phyloP scores from a whole-genome alignment of 805 yeast species.

The Ogataea naganishii region DNA sequence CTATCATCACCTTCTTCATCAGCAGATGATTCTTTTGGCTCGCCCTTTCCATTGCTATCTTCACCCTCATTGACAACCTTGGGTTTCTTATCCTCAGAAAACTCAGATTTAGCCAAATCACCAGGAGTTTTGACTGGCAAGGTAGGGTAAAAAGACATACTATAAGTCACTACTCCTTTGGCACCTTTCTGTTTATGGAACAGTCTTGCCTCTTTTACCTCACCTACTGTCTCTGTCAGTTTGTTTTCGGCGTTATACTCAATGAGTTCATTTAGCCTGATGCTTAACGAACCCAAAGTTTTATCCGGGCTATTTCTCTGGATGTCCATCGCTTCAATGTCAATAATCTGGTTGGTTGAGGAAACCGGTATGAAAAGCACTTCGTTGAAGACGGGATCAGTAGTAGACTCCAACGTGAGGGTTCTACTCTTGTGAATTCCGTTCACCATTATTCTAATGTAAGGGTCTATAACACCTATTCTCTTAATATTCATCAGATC shows the following conservation, averaged over 20 bases:
- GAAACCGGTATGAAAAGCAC: slow-evolving; percentile 74
- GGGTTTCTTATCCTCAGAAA: slow-evolving; percentile 26
- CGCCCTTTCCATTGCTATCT: slow-evolving; percentile 10
- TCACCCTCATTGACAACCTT: slow-evolving; percentile 10
- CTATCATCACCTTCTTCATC: slow-evolving; percentile 23
- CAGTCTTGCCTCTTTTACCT: slow-evolving; percentile 51
- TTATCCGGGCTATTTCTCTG: slow-evolving; percentile 75
- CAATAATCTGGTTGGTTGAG: slow-evolving; percentile 71
- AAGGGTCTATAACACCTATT: slow-evolving; percentile 90
- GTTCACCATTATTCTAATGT: slow-evolving; percentile 69
- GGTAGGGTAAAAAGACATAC: slow-evolving; percentile 76
- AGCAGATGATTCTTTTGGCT: slow-evolving; percentile 7
- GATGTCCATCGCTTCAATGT: slow-evolving; percentile 89
- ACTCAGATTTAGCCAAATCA: slow-evolving; percentile 32
- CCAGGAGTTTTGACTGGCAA: slow-evolving; percentile 71
- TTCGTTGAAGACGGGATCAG: slow-evolving; percentile 82
- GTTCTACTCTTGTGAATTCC: slow-evolving; percentile 76
- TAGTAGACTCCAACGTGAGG: slow-evolving; percentile 50
- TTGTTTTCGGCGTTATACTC: slow-evolving; percentile 57
- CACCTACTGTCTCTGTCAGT: slow-evolving; percentile 50
- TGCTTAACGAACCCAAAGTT: slow-evolving; percentile 73
- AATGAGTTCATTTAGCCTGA: slow-evolving; percentile 60
- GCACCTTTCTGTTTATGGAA: slow-evolving; percentile 67
- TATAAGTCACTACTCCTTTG: slow-evolving; percentile 70
- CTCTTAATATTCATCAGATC: slow-evolving; percentile 79